Percentiles rank a stretch among this genome's conserved stretches.
Evolutionary conservation across 495 filamentous ascomycete genomes (phyloP).

Genomic region (Rostrohypoxylon terebratum): DNA sequence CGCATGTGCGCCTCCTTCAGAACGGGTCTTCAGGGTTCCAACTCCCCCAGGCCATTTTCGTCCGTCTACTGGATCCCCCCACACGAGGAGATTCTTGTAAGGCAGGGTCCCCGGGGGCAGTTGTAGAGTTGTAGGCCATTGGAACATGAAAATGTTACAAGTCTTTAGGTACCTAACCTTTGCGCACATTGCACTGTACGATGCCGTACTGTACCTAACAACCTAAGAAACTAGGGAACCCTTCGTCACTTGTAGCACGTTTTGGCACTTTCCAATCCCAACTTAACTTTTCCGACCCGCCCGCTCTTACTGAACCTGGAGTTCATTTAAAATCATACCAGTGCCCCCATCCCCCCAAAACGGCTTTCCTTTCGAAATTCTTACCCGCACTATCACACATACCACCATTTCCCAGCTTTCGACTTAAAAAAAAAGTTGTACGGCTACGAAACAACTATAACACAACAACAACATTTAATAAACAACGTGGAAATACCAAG

Average conservation of each 20-base stretch:
- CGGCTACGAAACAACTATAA: slow-evolving; percentile 18
- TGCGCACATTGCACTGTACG: slow-evolving; percentile 32
- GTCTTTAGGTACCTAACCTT: slow-evolving; percentile 39
- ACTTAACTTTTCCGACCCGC: slow-evolving; percentile 48
- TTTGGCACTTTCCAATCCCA: slow-evolving; percentile 36
- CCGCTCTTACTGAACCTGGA: slow-evolving; percentile 34
- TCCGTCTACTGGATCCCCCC: slow-evolving; percentile 46
- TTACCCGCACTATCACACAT: slow-evolving; percentile 45
- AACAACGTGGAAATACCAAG: background rate
- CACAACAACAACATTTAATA: slow-evolving; percentile 13
- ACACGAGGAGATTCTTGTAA: slow-evolving; percentile 44
- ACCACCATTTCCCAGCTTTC: slow-evolving; percentile 40
- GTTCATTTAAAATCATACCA: slow-evolving; percentile 53
- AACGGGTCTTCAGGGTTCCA: slow-evolving; percentile 40
- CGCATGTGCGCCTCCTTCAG: slow-evolving; percentile 39
- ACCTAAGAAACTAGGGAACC: slow-evolving; percentile 6
- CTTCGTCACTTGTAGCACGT: slow-evolving; percentile 37
- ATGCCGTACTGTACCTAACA: slow-evolving; percentile 15
- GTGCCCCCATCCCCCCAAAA: slow-evolving; percentile 49
- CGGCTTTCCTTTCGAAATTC: slow-evolving; percentile 46
- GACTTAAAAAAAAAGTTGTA: slow-evolving; percentile 26
- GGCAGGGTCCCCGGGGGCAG: slow-evolving; percentile 41
- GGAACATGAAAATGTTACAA: slow-evolving; percentile 47
- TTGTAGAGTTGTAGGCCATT: slow-evolving; percentile 19
- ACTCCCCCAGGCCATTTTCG: slow-evolving; percentile 48